phyloP scores from a whole-genome alignment of 2,329 filamentous ascomycete genomes.

The Epichloe hybrida region DNA sequence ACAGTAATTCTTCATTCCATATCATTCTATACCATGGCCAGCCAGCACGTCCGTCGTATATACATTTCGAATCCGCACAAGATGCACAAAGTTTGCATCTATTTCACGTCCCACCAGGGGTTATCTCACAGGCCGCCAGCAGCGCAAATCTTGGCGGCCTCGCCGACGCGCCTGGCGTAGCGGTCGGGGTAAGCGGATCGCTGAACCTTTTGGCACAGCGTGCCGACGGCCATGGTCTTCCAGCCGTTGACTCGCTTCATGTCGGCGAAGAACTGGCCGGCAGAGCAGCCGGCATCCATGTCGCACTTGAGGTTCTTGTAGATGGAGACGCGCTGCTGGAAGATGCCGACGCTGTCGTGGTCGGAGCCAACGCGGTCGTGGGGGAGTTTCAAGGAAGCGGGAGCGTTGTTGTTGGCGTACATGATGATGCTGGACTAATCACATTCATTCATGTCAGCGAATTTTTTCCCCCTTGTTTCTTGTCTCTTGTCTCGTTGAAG shows the following conservation, averaged over 20 bases:
- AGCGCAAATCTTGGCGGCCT: conserved; percentile 9
- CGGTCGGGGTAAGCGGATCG: conserved; percentile 9
- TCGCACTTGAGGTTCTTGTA: conserved; percentile 11
- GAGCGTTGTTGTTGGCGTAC: conserved; percentile 10
- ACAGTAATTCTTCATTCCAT: no score
- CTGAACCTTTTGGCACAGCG: conserved; percentile 14
- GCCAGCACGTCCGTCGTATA: no score
- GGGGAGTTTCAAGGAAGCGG: conserved; percentile 8
- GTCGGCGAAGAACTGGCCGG: conserved; percentile 9
- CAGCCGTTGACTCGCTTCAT: conserved; percentile 11
- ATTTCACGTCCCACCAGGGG: no score
- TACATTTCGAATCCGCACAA: not conserved
- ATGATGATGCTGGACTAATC: conserved; percentile 10
- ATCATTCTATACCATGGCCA: no score
- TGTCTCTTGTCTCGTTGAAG: not conserved
- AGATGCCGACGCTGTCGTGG: conserved; percentile 12
- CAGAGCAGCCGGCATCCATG: conserved; percentile 12
- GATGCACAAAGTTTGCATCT: not conserved
- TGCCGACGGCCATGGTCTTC: conserved; percentile 10
- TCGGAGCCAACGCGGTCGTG: conserved; percentile 11
- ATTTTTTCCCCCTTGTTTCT: not conserved
- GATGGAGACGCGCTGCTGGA: conserved; percentile 12
- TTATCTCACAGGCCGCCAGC: conserved; percentile 8
- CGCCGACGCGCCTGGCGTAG: conserved; percentile 8
- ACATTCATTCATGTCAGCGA: not conserved